phyloP scores from a whole-genome alignment of 192 early-diverging fungal species.

The Coemansia sp. region DNA sequence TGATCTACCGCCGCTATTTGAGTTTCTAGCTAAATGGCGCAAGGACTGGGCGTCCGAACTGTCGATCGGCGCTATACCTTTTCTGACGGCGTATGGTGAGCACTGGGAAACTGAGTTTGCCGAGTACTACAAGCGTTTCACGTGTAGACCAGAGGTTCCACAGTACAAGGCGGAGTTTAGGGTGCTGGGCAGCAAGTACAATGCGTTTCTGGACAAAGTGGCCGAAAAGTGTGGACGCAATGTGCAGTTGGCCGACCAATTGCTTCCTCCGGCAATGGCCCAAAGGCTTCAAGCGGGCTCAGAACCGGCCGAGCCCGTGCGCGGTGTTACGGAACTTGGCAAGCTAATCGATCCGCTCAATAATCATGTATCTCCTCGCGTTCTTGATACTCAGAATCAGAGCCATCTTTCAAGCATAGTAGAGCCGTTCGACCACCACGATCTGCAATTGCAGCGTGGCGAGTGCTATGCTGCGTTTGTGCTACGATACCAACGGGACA shows the following conservation, averaged over 20 bases:
- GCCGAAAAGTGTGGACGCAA: background rate
- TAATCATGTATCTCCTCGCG: background rate
- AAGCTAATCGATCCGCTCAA: constrained; percentile 4
- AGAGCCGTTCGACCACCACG: constrained; percentile 32
- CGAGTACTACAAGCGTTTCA: constrained; percentile 24
- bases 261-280: background rate
- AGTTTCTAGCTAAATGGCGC: constrained; percentile 41
- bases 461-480: constrained; percentile 16
- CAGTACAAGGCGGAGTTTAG: constrained; percentile 6
- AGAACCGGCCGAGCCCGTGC: background rate
- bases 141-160: constrained; percentile 7
- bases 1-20: constrained; percentile 27
- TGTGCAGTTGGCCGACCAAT: background rate
- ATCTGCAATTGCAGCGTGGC: constrained; percentile 29
- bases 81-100: constrained; percentile 24
- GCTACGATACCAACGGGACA: background rate
- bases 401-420: constrained; percentile 10
- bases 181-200: constrained; percentile 23
- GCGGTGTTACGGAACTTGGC: background rate
- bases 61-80: constrained; percentile 22
- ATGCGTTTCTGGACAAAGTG: constrained; percentile 17
- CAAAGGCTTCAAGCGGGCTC: background rate
- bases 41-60: constrained; percentile 34
- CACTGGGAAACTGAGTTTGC: constrained; percentile 34
- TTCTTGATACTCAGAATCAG: background rate